Base-by-base conservation (phyloP, 2,329 filamentous ascomycete genomes). In the Nemania sp. region DNA sequence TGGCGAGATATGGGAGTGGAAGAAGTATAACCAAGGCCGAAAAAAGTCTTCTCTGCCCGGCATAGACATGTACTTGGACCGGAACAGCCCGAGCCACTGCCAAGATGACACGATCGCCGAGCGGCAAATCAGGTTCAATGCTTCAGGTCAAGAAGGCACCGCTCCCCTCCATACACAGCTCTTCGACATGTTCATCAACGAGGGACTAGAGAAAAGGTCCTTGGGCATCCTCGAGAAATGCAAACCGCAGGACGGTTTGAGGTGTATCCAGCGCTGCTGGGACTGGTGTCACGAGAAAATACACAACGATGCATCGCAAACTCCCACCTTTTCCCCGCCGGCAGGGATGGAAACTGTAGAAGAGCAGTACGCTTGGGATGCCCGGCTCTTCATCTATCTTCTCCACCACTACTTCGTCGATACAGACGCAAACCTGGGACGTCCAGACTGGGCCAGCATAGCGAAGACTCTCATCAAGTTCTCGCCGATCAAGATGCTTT, bases 1-100 rank as follows among this genome's bases (percentile, higher is more conserved):
- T 17, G 40, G 48, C 15, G 53, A 60, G 18, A 64, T 47, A n/a
- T 67, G 63, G 66, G 37, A 47, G 1, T 68, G 61, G 63, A 51
- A 43, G 18, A 68, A 65, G 25, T 68, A 68, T 32, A 54, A 52
- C 25, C 63, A 60, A 25, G 39, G 32, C 42, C 13, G n/a, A 48
- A 42, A 3, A 32, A 51, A 58, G 32, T 17, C 1, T 21, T 11
- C 37, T 1, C 17, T 10, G 9, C 4, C 7, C n/a, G 35, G 39
- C 15, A 15, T 10, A 15, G 40, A 17, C 34, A 51, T 42, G 12
- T 2, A 4, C 18, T 29, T 5, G 5, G 11, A 20, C 15, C 54
- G 13, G 9, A 34, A 12, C 9, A 52, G 35, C 17, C 7, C 21
- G 39, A 34, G n/a, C n/a, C 35, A 54, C 5, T 25, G 21, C 17